These are phyloP conservation scores for Ogataea degrootiae DNA, from an alignment of 805 yeast genomes.

Conservation along the genomic window DNA sequence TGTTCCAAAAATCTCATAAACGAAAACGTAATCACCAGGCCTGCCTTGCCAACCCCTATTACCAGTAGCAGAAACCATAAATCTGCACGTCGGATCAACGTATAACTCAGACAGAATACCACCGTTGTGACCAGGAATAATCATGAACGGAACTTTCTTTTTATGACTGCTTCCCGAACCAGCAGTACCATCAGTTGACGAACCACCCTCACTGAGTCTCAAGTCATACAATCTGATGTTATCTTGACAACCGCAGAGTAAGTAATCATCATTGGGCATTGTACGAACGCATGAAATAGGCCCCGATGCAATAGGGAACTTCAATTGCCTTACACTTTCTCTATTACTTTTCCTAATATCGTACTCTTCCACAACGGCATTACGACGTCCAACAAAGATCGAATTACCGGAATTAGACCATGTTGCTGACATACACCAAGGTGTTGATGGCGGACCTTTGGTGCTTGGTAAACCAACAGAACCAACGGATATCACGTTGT, in stretches of 20 bases:
- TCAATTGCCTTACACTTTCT: slow-evolving; percentile 52
- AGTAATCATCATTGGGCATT: slow-evolving; percentile 73
- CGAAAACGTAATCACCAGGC: slow-evolving; percentile 72
- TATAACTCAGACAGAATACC: slow-evolving; percentile 73
- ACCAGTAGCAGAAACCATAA: slow-evolving; percentile 88
- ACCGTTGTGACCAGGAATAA: slow-evolving; percentile 96
- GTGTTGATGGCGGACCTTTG: slow-evolving; percentile 73
- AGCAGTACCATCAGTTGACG: background rate
- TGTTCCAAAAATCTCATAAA: slow-evolving; percentile 68
- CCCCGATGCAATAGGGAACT: slow-evolving; percentile 84
- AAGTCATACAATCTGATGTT: slow-evolving; percentile 85
- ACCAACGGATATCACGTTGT: slow-evolving; percentile 24
- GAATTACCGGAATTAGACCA: slow-evolving; percentile 85
- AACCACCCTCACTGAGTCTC: slow-evolving; percentile 27
- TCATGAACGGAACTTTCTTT: slow-evolving; percentile 70
- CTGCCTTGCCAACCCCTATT: slow-evolving; percentile 92
- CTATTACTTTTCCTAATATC: slow-evolving; percentile 55
- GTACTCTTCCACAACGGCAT: slow-evolving; percentile 76
- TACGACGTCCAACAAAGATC: slow-evolving; percentile 83
- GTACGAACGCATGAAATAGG: slow-evolving; percentile 79
- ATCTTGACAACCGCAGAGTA: slow-evolving; percentile 86
- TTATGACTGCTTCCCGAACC: slow-evolving; percentile 3
- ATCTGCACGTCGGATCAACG: slow-evolving; percentile 84
- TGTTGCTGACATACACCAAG: slow-evolving; percentile 88
- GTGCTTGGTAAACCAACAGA: slow-evolving; percentile 36